Base-by-base conservation (phyloP, 192 early-diverging fungal genomes). In the Pilobolus umbonatus region DNA sequence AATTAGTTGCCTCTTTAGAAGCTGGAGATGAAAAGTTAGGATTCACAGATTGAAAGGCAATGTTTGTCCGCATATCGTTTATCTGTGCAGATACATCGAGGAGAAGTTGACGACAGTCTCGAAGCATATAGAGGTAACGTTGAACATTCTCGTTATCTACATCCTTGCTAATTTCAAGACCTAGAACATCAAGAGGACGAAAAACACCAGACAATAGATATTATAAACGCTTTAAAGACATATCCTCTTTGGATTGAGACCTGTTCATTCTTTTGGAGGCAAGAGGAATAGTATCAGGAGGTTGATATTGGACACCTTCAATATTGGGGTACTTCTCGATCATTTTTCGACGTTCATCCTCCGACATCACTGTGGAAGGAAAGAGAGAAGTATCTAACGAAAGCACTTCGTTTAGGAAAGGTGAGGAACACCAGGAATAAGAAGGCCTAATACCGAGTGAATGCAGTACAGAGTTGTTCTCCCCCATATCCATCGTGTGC, bases 291-390 rank as follows among this genome's bases (percentile, higher is more conserved):
- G 43, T 45, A 24, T 45, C 43, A 45, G 40, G 40, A 5, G 40
- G 40, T 17, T 43, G 40, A 17, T 43, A 43, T n/a, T 43, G 40
- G 8, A 43, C 3, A 43, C 3, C 4, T 17, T 43, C 40, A 11
- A 45, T 22, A 1, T 31, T 31, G 22, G 59, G 36, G 25, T 60
- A 60, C 3, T 8, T 22, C 51, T 60, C 59, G 4, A 60, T 24
- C 1, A 49, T 51, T 6, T 7, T 51, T n/a, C 51, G 50, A 19
- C 48, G 30, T 30, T 48, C 26, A 0, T 49, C 47, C 7, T 48
- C 47, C 21, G 47, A 44, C n/a, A n/a, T n/a, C n/a, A n/a, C 34
- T 35, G 34, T 5, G 34, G 34, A 35, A 8, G 34, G 5, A 11
- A 35, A 35, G 34, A 35, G 5, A 35, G 34, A 11, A 8, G 5